phyloP scores from a whole-genome alignment of 495 filamentous ascomycete species.

The Immersiella caudata region DNA sequence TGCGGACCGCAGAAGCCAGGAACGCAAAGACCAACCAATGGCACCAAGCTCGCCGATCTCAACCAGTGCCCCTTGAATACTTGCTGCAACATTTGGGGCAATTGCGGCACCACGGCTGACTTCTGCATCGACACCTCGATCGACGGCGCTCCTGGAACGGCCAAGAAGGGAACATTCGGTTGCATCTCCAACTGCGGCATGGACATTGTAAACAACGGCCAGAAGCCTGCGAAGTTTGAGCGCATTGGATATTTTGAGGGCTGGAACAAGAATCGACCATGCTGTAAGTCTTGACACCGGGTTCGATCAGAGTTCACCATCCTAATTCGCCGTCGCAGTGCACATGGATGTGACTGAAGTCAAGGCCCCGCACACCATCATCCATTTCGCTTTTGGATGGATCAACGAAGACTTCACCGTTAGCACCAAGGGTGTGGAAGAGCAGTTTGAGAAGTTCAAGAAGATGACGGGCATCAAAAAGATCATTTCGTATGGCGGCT shows the following conservation, averaged over 20 bases:
- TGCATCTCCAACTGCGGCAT: slow-evolving; percentile 51
- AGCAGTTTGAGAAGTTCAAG: slow-evolving; percentile 26
- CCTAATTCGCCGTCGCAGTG: background rate
- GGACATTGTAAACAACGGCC: slow-evolving; percentile 23
- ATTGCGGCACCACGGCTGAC: slow-evolving; percentile 49
- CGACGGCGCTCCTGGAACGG: slow-evolving; percentile 42
- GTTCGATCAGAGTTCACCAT: background rate
- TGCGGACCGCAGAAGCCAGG: slow-evolving; percentile 38
- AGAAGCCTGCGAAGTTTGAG: slow-evolving; percentile 16
- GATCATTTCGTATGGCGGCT: slow-evolving; percentile 39
- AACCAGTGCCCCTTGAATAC: slow-evolving; percentile 23
- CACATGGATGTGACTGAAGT: slow-evolving; percentile 20
- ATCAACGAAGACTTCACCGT: slow-evolving; percentile 16
- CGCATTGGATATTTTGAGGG: slow-evolving; percentile 38
- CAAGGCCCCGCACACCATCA: slow-evolving; percentile 26
- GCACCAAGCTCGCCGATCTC: slow-evolving; percentile 14
- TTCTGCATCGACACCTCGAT: slow-evolving; percentile 46
- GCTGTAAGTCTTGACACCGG: slow-evolving; percentile 15
- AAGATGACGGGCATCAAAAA: slow-evolving; percentile 28
- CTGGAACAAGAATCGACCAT: slow-evolving; percentile 29
- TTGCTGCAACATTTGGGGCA: slow-evolving; percentile 38
- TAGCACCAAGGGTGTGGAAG: slow-evolving; percentile 14
- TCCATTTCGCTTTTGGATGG: slow-evolving; percentile 29
- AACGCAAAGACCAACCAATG: slow-evolving; percentile 5
- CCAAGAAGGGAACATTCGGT: slow-evolving; percentile 36